phyloP scores from a whole-genome alignment of 1,139 yeast genomes.

The Insectozyma bohioensis region DNA sequence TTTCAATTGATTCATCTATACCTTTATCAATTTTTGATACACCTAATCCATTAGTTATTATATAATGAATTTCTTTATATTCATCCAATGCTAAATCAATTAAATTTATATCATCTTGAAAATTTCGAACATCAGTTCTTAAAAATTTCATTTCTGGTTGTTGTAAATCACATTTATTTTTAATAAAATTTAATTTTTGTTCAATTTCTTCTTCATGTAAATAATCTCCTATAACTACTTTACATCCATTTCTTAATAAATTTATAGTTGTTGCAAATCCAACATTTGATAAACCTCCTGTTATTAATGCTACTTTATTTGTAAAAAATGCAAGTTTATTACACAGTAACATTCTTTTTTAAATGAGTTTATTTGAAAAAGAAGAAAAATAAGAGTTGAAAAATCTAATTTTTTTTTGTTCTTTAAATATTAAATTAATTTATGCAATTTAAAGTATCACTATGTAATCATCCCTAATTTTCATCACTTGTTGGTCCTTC shows the following conservation, averaged over 20 bases:
- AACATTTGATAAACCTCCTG: constrained; percentile 32
- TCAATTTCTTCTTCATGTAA: constrained; percentile 14
- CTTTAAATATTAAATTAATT: no score
- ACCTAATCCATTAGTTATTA: constrained; percentile 85
- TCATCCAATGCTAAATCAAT: constrained; percentile 56
- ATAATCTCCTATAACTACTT: constrained; percentile 20
- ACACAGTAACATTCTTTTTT: constrained; percentile 11
- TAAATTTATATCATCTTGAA: constrained; percentile 30
- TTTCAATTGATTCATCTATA: constrained; percentile 43
- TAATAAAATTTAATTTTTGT: constrained; percentile 8
- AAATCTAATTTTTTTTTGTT: no score
- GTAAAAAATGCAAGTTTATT: constrained; percentile 14
- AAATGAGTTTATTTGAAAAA: no score
- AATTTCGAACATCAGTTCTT: constrained; percentile 49
- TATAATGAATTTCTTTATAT: constrained; percentile 69
- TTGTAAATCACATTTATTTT: constrained; percentile 8
- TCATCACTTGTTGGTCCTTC: constrained; percentile 4
- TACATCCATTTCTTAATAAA: constrained; percentile 19
- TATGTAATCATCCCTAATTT: constrained; percentile 1
- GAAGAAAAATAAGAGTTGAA: not conserved
- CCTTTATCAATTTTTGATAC: constrained; percentile 76
- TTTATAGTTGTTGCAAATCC: constrained; percentile 24
- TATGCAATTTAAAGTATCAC: constrained; percentile 1
- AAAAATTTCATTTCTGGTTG: constrained; percentile 13
- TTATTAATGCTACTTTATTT: constrained; percentile 24